Evolutionary conservation across 176 grass and related monocot species (phyloP).

Genomic region (Lolium multiflorum): DNA sequence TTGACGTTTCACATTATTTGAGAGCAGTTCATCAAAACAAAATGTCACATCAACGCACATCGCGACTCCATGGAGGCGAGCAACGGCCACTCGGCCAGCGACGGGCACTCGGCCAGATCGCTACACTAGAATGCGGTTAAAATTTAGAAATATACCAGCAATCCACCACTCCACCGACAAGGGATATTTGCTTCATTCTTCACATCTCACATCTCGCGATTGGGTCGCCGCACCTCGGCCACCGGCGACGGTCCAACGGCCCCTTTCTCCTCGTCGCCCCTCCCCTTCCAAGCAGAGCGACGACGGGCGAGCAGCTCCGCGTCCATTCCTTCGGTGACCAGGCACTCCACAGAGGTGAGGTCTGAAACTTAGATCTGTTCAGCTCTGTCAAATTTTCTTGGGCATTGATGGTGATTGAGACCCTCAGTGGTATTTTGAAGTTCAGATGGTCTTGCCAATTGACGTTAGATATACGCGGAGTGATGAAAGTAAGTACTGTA

Average conservation of each 20-base stretch:
- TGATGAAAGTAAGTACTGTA: not conserved
- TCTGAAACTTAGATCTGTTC: not conserved
- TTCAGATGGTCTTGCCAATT: not conserved
- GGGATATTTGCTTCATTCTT: too few relatives aligned
- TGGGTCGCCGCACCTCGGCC: not conserved
- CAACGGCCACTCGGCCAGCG: too few relatives aligned
- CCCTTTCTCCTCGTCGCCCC: not conserved
- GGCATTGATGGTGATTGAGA: too few relatives aligned
- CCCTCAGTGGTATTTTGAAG: not conserved
- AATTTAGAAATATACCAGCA: too few relatives aligned
- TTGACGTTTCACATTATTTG: too few relatives aligned
- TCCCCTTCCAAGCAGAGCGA: not conserved
- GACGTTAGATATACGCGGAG: not conserved
- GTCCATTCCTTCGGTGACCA: not conserved
- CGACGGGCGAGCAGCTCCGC: not conserved
- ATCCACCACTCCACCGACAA: too few relatives aligned
- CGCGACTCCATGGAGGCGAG: too few relatives aligned
- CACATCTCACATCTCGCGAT: not conserved
- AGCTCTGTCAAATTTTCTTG: not conserved
- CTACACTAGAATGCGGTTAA: too few relatives aligned
- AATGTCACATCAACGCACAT: too few relatives aligned
- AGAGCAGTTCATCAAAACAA: too few relatives aligned
- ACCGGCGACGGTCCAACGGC: not conserved
- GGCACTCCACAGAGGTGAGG: not conserved
- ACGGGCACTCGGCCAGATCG: too few relatives aligned